phyloP scores from a whole-genome alignment of 257 asterid species.

The Striga asiatica region DNA sequence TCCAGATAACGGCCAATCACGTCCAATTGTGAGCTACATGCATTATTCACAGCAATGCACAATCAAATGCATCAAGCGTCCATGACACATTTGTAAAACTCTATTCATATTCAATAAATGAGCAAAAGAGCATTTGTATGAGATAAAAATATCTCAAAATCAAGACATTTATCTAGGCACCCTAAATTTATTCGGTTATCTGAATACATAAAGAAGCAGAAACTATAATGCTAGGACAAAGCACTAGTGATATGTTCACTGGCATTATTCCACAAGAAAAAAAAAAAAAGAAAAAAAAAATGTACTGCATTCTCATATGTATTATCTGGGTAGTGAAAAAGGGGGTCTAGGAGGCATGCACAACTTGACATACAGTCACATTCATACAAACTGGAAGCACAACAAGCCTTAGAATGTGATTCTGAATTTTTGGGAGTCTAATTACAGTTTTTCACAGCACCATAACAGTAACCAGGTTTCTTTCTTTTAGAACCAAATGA shows the following conservation, averaged over 20 bases:
- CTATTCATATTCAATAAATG: not conserved
- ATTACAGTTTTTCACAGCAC: conserved; percentile 16
- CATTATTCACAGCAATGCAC: not conserved
- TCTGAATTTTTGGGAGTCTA: conserved; percentile 8
- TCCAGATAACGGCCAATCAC: not conserved
- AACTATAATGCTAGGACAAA: not conserved
- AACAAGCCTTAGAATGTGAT: conserved; percentile 16
- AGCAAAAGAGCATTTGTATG: not conserved
- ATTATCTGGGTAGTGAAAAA: not conserved
- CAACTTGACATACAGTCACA: conserved; percentile 4
- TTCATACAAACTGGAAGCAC: conserved; percentile 18
- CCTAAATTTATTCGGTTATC: too few species aligned
- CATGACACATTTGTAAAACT: not conserved
- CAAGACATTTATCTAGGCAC: too few species aligned
- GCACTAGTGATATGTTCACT: not conserved
- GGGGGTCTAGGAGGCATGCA: not conserved
- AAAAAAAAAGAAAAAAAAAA: too few species aligned
- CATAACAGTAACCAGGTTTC: conserved; percentile 4
- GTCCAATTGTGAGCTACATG: not conserved
- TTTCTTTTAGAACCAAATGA: not conserved
- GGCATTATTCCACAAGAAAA: not conserved
- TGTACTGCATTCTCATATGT: conserved; percentile 4
- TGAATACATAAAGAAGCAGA: too few species aligned
- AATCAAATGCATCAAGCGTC: not conserved
- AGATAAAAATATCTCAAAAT: not conserved